Evolutionary conservation across 73 alveolate genomes (phyloP), one percentile per base, ranked within the genome.

Genomic region (Tetrahymena elliotti): DNA sequence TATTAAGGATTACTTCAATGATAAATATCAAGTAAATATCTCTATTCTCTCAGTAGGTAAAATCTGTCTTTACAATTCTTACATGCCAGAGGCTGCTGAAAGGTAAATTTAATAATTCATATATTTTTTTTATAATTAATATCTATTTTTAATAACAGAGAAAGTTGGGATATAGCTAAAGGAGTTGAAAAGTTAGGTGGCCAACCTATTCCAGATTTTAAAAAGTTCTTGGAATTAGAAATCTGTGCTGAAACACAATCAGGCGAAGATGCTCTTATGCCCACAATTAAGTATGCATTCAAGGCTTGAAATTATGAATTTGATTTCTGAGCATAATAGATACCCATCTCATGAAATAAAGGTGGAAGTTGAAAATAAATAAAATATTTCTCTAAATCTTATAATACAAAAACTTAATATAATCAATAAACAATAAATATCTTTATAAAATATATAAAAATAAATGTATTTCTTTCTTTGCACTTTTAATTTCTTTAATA

Each of bases 1-100:
- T 93, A 47, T 98, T 95, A 92, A 96, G 82, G 99, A 97, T 34
- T 41, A 94, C 93, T 47, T 98, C 82, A 98, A 98, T 94, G 95
- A 95, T 33, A 82, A 92, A 53, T 97, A 96, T 95, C 93, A 98
- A 82, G 95, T 98, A 37, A 97, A 95, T 36, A 93, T 98, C 37
- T 88, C 97, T 2, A 95, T 97, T 27, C 96, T 98, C 36, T 93
- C 99, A 33, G 96, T 96, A 47, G 99, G 98, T 47, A 84, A 84
- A 54, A 40, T 38, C 27, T 97, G 98, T 84, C 96, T 98, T 35
- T 97, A 94, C 94, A 98, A 97, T 93, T 95, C 97, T 22, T 98
- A 97, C 53, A 94, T 96, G 36, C 93, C 95, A 93, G 98, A 97
- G 96, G 96, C 96, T 36, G 95, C 41, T 18, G 96, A 84, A 40